Percentiles rank a stretch among this genome's conserved stretches.
phyloP scores from a whole-genome alignment of 441 rosid genomes.

The Cnidoscolus chayamansa region DNA sequence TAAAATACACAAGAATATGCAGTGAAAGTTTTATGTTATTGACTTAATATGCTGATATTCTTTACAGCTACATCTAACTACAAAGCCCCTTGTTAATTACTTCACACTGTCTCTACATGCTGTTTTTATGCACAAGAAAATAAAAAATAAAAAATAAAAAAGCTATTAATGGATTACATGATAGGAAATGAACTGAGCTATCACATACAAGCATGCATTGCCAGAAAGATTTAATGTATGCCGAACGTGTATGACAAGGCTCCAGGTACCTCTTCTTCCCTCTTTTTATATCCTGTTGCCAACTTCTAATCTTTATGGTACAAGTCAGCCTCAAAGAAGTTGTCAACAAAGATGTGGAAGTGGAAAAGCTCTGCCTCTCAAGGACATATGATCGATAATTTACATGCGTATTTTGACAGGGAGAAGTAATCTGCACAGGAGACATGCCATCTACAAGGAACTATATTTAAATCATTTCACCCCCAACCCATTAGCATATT shows the following conservation, averaged over 20 bases:
- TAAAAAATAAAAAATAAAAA: neutral
- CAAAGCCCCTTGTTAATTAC: neutral
- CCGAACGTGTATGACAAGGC: neutral
- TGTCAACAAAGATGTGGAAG: neutral
- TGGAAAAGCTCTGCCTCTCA: conserved; percentile 4
- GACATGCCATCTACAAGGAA: conserved; percentile 13
- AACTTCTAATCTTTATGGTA: neutral
- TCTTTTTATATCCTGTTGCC: conserved; percentile 15
- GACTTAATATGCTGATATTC: neutral
- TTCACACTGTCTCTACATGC: conserved; percentile 12
- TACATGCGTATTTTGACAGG: conserved; percentile 8
- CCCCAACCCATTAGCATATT: conserved; percentile 82
- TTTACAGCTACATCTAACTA: conserved; percentile 7
- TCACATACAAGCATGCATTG: neutral
- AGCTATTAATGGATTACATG: conserved; percentile 3
- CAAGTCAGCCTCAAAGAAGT: conserved; percentile 15
- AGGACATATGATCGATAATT: conserved; percentile 17
- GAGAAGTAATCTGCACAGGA: conserved; percentile 12
- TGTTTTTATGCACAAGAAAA: conserved; percentile 5
- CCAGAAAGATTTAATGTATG: conserved; percentile 4
- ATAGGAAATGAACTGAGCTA: conserved; percentile 8
- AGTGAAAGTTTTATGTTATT: neutral
- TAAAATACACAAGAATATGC: neutral
- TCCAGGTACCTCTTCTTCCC: neutral
- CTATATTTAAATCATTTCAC: conserved; percentile 18